Evolutionary conservation across 2,329 filamentous ascomycete genomes (phyloP).

Genomic region (Cryphonectria radicalis): DNA sequence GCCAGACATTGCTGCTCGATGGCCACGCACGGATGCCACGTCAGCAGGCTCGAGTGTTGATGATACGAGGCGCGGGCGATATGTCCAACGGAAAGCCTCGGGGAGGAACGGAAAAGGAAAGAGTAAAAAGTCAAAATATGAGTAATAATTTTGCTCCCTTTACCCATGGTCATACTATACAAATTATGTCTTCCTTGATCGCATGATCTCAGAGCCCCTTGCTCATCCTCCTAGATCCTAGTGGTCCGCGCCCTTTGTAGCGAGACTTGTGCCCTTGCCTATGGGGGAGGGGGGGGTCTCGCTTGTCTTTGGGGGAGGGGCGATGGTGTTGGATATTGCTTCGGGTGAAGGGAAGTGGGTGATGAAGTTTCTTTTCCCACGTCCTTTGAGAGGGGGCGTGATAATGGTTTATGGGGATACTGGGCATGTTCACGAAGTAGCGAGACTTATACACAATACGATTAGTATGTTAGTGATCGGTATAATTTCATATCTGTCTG

Average conservation of each 20-base stretch:
- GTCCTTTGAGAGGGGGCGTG: not conserved
- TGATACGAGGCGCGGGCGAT: not conserved
- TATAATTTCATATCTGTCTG: not conserved
- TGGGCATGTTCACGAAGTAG: not conserved
- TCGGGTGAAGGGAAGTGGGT: not conserved
- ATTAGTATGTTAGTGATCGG: not conserved
- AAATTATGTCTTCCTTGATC: not conserved
- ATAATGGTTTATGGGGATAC: not conserved
- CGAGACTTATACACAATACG: not conserved
- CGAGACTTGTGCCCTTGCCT: not conserved
- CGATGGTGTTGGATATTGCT: not conserved
- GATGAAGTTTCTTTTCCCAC: not conserved
- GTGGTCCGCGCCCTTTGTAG: no score
- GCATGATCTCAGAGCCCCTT: not conserved
- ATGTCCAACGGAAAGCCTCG: not conserved
- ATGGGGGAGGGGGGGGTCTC: no score
- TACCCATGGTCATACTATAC: not conserved
- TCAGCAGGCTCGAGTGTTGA: not conserved
- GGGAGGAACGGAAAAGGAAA: not conserved
- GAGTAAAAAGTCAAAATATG: not conserved
- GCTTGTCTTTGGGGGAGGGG: no score
- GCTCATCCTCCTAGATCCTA: not conserved
- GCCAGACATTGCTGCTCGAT: not conserved
- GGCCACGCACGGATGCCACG: not conserved
- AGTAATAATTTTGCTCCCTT: not conserved